Percentiles rank a stretch among this genome's conserved stretches.
Conservation (phyloP, 225 moss, liverwort and hornwort genomes). For the Polytrichum formosum region DNA sequence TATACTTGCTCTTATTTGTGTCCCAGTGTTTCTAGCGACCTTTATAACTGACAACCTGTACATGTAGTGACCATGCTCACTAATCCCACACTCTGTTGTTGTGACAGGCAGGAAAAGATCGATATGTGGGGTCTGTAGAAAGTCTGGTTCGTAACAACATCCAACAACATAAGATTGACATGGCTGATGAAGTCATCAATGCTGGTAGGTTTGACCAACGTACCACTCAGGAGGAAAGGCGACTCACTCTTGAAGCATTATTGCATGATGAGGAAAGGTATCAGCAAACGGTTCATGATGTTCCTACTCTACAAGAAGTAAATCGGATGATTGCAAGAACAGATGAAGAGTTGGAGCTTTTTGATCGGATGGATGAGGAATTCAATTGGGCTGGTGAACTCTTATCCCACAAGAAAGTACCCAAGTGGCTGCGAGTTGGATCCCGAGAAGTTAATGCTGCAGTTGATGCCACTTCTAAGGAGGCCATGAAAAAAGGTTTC, state of each 20-base stretch:
- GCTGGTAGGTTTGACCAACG: conserved; percentile 98
- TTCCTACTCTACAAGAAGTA: conserved; percentile 95
- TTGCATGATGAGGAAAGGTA: conserved; percentile 98
- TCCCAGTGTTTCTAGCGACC: too few species aligned
- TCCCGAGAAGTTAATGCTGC: conserved; percentile 94
- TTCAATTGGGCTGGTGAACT: conserved; percentile 87
- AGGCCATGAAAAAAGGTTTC: conserved; percentile 86
- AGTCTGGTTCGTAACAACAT: conserved; percentile 98
- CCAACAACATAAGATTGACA: conserved; percentile 99
- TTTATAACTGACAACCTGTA: too few species aligned
- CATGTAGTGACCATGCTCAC: not conserved
- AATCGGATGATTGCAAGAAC: conserved; percentile 97
- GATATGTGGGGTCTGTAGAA: conserved; percentile 96
- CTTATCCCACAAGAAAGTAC: conserved; percentile 67
- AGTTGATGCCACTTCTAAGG: conserved; percentile 89
- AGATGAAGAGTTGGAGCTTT: conserved; percentile 90
- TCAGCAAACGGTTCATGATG: conserved; percentile 97
- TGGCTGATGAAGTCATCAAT: conserved; percentile 99
- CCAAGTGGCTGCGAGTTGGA: conserved; percentile 95
- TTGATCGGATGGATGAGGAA: conserved; percentile 98
- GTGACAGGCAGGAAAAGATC: conserved; percentile 87
- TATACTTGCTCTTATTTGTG: too few species aligned
- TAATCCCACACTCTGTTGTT: conserved; percentile 11
- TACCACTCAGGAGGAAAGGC: conserved; percentile 95
- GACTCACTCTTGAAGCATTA: conserved; percentile 92